These are phyloP conservation scores for Penicillium decumbens DNA, from an alignment of 2,329 filamentous ascomycete species.

Conservation along the genomic window DNA sequence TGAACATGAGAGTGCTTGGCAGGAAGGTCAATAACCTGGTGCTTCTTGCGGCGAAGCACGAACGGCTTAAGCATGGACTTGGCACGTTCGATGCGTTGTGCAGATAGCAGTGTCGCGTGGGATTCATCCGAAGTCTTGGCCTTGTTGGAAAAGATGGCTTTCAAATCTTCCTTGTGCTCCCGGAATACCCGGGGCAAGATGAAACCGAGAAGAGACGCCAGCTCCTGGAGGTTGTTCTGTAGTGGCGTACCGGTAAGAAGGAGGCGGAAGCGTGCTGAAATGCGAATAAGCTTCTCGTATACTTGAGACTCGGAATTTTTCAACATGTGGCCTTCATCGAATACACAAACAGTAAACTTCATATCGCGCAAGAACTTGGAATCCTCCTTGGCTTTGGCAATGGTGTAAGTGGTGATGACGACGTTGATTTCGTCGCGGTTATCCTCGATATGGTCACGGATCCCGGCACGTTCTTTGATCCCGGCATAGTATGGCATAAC, in stretches of 20 bases:
- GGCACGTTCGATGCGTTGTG: conserved; percentile 78
- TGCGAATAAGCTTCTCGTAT: conserved; percentile 72
- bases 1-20: conserved; percentile 72
- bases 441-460: conserved; percentile 63
- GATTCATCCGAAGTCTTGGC: conserved; percentile 69
- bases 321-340: conserved; percentile 89
- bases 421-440: conserved; percentile 63
- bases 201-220: conserved; percentile 86
- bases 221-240: conserved; percentile 92
- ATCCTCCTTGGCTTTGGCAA: conserved; percentile 59
- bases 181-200: conserved; percentile 83
- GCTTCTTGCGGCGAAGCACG: conserved; percentile 87
- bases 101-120: conserved; percentile 77
- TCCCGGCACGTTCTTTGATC: conserved; percentile 61
- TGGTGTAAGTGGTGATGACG: conserved; percentile 67
- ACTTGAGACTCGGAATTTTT: conserved; percentile 81
- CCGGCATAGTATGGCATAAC: conserved; percentile 70
- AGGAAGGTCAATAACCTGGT: conserved; percentile 83
- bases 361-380: conserved; percentile 59
- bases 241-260: conserved; percentile 87
- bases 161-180: conserved; percentile 70
- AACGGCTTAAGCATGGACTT: conserved; percentile 93
- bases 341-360: conserved; percentile 62
- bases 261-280: conserved; percentile 76
- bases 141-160: conserved; percentile 86